Conservation (phyloP, 768 basidiomycete genomes). For the Tephrocybe sp. region DNA sequence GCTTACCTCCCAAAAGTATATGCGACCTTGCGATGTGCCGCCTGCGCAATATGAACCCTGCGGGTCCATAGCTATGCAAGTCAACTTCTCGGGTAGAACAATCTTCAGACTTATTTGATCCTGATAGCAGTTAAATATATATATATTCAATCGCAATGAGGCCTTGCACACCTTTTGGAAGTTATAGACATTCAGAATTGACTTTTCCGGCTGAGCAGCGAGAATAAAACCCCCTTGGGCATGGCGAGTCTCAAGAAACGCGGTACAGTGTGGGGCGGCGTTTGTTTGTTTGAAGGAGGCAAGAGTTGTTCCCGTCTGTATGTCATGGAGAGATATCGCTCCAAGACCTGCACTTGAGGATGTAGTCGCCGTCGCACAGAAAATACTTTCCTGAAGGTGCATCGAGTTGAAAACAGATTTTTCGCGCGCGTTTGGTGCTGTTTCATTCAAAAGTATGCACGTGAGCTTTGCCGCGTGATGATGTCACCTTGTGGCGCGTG, state of each 20-base stretch:
- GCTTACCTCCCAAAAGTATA: slow-evolving; percentile 93
- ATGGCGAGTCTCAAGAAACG: slow-evolving; percentile 62
- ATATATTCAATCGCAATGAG: slow-evolving; percentile 13
- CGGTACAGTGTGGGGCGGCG: slow-evolving; percentile 63
- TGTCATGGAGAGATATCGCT: slow-evolving; percentile 75
- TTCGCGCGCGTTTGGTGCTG: slow-evolving; percentile 7
- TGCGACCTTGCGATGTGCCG: slow-evolving; percentile 83
- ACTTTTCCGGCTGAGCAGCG: slow-evolving; percentile 85
- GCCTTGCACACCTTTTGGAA: slow-evolving; percentile 77
- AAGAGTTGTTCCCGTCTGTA: slow-evolving; percentile 71
- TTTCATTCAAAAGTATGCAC: slow-evolving; percentile 19
- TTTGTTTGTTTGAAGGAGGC: slow-evolving; percentile 90
- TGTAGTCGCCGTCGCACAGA: slow-evolving; percentile 61
- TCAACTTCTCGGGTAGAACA: slow-evolving; percentile 87
- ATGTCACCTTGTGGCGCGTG: slow-evolving; percentile 24
- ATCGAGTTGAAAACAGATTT: slow-evolving; percentile 30
- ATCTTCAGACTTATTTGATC: slow-evolving; percentile 88
- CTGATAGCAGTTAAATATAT: slow-evolving; percentile 38
- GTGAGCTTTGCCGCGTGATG: slow-evolving; percentile 21
- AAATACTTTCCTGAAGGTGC: slow-evolving; percentile 67
- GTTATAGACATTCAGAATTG: slow-evolving; percentile 85
- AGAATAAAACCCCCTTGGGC: slow-evolving; percentile 84
- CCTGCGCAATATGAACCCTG: slow-evolving; percentile 81
- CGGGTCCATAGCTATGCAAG: slow-evolving; percentile 74
- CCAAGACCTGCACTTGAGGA: slow-evolving; percentile 52